Conservation (phyloP, 2,329 filamentous ascomycete genomes). For the Colletotrichum euphorbiae region DNA sequence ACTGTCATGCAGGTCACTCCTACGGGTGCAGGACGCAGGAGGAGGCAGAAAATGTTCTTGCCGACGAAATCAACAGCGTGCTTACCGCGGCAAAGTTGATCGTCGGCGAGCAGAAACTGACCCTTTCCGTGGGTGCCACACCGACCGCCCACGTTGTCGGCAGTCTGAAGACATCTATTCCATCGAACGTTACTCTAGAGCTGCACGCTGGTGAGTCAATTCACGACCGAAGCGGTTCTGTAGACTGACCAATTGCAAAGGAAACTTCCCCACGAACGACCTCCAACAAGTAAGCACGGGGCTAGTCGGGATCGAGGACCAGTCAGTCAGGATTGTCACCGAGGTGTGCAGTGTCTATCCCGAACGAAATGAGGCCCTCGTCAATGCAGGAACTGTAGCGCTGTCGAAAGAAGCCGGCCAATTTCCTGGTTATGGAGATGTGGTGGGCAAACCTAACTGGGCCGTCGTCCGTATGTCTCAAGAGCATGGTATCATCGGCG, state of each 20-base stretch:
- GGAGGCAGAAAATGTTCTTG: constrained; percentile 47
- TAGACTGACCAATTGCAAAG: constrained; percentile 21
- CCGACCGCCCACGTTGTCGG: constrained; percentile 52
- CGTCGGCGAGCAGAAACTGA: constrained; percentile 43
- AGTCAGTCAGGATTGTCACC: constrained; percentile 47
- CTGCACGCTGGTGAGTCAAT: constrained; percentile 48
- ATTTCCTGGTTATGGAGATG: constrained; percentile 47
- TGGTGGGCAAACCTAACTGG: constrained; percentile 47
- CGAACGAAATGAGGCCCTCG: constrained; percentile 52
- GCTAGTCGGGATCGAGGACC: constrained; percentile 45
- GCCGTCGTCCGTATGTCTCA: constrained; percentile 50
- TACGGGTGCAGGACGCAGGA: constrained; percentile 48
- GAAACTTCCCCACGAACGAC: constrained; percentile 53
- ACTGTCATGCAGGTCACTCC: constrained; percentile 53
- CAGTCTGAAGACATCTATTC: constrained; percentile 46
- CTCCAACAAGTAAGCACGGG: constrained; percentile 54
- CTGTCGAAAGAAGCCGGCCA: constrained; percentile 50
- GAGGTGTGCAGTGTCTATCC: constrained; percentile 55
- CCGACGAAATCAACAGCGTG: constrained; percentile 48
- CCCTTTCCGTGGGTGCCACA: constrained; percentile 51
- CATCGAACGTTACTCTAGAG: constrained; percentile 49
- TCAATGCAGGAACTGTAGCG: constrained; percentile 52
- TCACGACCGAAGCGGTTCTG: no score
- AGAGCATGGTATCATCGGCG: constrained; percentile 52
- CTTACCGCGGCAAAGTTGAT: constrained; percentile 47